Conservation (phyloP, 2,329 filamentous ascomycete species). For the Penicillium sp. region DNA sequence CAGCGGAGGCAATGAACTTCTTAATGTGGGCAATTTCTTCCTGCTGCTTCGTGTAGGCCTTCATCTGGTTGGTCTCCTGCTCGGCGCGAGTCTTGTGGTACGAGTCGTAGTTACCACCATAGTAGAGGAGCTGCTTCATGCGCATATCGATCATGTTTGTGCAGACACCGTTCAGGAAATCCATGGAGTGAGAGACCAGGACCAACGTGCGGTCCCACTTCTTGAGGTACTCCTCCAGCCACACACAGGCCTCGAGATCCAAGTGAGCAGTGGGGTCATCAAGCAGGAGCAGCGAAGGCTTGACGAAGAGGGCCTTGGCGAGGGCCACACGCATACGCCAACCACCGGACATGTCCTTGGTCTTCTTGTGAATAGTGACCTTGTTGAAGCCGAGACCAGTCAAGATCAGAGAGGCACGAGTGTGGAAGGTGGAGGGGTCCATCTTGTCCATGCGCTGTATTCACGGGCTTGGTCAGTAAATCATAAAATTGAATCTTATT, state of each 20-base stretch:
- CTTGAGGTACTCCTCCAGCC: slow-evolving; percentile 99
- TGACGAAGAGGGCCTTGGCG: slow-evolving; percentile 96
- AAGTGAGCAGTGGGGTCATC: slow-evolving; percentile 99
- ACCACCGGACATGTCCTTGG: slow-evolving; percentile 99
- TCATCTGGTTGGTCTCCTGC: slow-evolving; percentile 97
- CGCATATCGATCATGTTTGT: slow-evolving; percentile 99
- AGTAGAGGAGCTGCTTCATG: slow-evolving; percentile 84
- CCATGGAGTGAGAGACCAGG: slow-evolving; percentile 95
- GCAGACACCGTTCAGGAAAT: slow-evolving; percentile 99
- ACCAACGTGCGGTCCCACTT: slow-evolving; percentile 98
- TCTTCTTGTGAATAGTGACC: slow-evolving; percentile 96
- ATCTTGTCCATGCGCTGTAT: slow-evolving; percentile 92
- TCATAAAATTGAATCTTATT: background rate
- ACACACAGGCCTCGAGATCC: slow-evolving; percentile 99
- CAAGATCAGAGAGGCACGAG: slow-evolving; percentile 91
- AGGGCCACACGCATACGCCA: slow-evolving; percentile 99
- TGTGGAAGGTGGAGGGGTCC: slow-evolving; percentile 96
- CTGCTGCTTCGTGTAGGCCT: slow-evolving; percentile 98
- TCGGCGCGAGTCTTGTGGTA: slow-evolving; percentile 93
- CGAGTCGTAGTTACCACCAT: slow-evolving; percentile 99
- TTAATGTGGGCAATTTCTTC: slow-evolving; percentile 99
- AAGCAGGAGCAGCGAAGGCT: slow-evolving; percentile 90
- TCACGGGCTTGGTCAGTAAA: slow-evolving; percentile 24
- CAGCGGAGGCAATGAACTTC: slow-evolving; percentile 99
- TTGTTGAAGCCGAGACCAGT: slow-evolving; percentile 99